Evolutionary conservation across 1,284 basidiomycete genomes (phyloP).

Genomic region (Ustilago xerochloae): DNA sequence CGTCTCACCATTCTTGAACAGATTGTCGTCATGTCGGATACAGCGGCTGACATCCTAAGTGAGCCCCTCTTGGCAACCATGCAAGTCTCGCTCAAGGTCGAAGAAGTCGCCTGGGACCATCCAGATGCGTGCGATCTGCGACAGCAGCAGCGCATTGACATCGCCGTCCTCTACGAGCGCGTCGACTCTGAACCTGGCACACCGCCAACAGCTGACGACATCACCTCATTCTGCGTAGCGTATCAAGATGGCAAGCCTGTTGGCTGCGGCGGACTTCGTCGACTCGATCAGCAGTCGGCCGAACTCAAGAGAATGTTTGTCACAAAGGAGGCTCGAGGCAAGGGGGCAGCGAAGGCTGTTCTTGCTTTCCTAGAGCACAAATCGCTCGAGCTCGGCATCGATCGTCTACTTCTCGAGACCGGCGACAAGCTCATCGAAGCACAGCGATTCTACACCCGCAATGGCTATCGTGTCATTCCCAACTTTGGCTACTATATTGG

Average conservation of each 20-base stretch:
- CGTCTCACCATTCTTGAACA: background rate
- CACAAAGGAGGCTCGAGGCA: slow-evolving; percentile 21
- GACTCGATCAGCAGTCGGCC: slow-evolving; percentile 18
- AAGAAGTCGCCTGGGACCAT: slow-evolving; percentile 23
- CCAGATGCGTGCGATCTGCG: slow-evolving; percentile 27
- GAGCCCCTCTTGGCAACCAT: background rate
- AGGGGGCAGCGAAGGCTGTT: slow-evolving; percentile 28
- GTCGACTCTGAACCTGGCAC: slow-evolving; percentile 33
- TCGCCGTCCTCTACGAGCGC: slow-evolving; percentile 18
- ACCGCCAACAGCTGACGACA: slow-evolving; percentile 22
- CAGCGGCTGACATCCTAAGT: background rate
- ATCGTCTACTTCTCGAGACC: slow-evolving; percentile 28
- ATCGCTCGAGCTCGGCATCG: slow-evolving; percentile 12
- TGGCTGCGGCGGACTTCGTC: slow-evolving; percentile 33
- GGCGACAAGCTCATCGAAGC: slow-evolving; percentile 33
- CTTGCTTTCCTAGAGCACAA: slow-evolving; percentile 28
- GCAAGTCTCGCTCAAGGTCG: slow-evolving; percentile 6
- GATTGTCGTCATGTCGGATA: too few relatives aligned
- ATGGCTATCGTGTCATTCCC: slow-evolving; percentile 21
- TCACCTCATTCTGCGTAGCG: slow-evolving; percentile 32
- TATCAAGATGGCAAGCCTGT: slow-evolving; percentile 20
- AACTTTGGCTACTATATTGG: slow-evolving; percentile 43
- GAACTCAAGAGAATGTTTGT: slow-evolving; percentile 45
- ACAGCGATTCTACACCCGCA: slow-evolving; percentile 37
- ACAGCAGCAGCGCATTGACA: slow-evolving; percentile 30